Evolutionary conservation across 208 protist genomes (phyloP).

Genomic region (Novymonas esmeraldas): DNA sequence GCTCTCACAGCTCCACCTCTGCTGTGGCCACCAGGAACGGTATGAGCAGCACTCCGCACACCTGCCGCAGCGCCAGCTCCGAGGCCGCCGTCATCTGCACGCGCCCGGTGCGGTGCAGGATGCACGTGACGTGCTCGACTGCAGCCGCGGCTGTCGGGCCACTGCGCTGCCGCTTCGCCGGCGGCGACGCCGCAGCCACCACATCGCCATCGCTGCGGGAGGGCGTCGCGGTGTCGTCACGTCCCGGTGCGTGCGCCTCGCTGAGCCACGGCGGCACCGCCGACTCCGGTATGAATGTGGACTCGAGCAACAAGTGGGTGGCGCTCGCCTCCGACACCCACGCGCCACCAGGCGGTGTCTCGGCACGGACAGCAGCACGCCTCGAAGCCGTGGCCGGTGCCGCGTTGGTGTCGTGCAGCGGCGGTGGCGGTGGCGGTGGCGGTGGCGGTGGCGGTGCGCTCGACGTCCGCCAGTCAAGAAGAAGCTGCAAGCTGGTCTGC

Average conservation of each 20-base stretch:
- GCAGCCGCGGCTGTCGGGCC: not conserved
- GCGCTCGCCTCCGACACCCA: conserved; percentile 33
- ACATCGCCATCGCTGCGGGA: not conserved
- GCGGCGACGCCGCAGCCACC: not conserved
- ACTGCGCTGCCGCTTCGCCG: not conserved
- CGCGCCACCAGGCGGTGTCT: no score
- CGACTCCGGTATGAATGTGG: conserved; percentile 34
- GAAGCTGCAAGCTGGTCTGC: conserved; percentile 22
- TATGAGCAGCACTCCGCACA: conserved; percentile 21
- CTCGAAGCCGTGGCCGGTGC: not conserved
- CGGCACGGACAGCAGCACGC: no score
- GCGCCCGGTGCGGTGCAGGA: conserved; percentile 17
- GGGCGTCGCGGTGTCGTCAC: no score
- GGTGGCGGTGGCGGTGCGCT: not conserved
- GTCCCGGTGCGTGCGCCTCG: no score
- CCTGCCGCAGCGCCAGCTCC: conserved; percentile 22
- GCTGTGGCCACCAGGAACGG: conserved; percentile 31
- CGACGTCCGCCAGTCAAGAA: conserved; percentile 20
- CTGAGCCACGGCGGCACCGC: conserved; percentile 11
- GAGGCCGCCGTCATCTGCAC: conserved; percentile 12
- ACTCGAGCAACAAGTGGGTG: conserved; percentile 29
- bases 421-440: not conserved
- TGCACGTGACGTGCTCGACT: conserved; percentile 28
- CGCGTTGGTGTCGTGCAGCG: not conserved
- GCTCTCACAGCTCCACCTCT: conserved; percentile 11